A percentile compares a stretch with the other conserved stretches of the same genome.
phyloP scores from a whole-genome alignment of 306 rosid species.

The Begonia masoniana region DNA sequence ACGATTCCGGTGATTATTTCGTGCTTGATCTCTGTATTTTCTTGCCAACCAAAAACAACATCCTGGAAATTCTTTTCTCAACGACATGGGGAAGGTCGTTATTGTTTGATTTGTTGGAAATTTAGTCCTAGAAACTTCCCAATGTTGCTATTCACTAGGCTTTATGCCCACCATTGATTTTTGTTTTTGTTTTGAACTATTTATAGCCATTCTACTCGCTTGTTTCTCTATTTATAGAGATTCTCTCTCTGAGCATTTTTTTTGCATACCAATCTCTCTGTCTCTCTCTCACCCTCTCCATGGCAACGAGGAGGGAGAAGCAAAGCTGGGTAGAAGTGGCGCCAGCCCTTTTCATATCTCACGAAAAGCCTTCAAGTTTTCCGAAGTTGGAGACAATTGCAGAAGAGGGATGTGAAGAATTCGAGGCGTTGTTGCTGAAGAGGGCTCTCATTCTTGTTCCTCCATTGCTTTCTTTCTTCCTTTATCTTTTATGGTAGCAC shows the following conservation, averaged over 20 bases:
- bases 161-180: not conserved
- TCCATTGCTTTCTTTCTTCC: not conserved
- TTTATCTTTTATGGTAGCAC: slow-evolving; percentile 1
- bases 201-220: no score
- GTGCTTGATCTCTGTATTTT: no score
- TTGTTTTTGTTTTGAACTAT: not conserved
- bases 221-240: no score
- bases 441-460: slow-evolving; percentile 5
- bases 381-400: slow-evolving; percentile 48
- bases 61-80: no score
- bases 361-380: slow-evolving; percentile 9
- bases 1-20: no score
- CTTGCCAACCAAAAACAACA: no score
- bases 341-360: slow-evolving; percentile 30
- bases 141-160: not conserved
- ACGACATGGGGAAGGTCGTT: not conserved
- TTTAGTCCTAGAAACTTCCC: not conserved
- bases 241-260: no score
- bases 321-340: slow-evolving; percentile 44
- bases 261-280: no score
- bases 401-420: slow-evolving; percentile 32
- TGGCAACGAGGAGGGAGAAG: slow-evolving; percentile 29
- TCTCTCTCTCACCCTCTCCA: not conserved
- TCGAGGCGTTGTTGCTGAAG: not conserved
- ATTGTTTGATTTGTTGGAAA: not conserved